A percentile compares a stretch with the other conserved stretches of the same genome.
These are phyloP conservation scores for Aureobasidium subglaciale DNA, from an alignment of 2,329 filamentous ascomycete genomes.

Conservation along the genomic window DNA sequence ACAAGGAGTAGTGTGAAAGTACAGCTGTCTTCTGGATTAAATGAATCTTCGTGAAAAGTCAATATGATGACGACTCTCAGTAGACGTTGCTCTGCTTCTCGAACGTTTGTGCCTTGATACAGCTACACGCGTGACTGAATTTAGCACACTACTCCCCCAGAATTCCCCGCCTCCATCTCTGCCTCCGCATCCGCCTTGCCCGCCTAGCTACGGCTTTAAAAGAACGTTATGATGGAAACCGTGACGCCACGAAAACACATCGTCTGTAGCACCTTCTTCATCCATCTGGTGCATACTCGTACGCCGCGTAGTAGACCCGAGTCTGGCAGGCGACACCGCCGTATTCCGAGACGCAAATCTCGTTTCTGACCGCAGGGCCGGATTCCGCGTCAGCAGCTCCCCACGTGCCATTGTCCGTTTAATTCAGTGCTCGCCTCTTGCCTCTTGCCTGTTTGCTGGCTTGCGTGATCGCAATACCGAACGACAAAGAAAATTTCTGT, in stretches of 20 bases:
- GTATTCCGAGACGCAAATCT: not conserved
- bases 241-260: slow-evolving; percentile 6
- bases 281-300: not conserved
- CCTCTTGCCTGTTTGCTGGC: not conserved
- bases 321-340: not conserved
- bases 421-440: not conserved
- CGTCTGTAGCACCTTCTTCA: slow-evolving; percentile 5
- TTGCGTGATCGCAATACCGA: not conserved
- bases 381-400: slow-evolving; percentile 3
- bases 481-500: not conserved
- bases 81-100: too few relatives aligned
- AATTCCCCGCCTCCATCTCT: not conserved
- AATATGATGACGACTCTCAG: too few relatives aligned
- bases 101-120: too few relatives aligned
- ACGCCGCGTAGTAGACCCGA: not conserved
- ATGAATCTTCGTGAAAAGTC: too few relatives aligned
- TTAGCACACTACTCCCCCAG: not conserved
- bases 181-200: too few relatives aligned
- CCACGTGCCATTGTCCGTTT: slow-evolving; percentile 4
- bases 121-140: too few relatives aligned
- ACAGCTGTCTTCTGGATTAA: too few relatives aligned
- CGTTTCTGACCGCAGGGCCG: not conserved
- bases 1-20: too few relatives aligned
- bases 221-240: not conserved
- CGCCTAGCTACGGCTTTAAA: slow-evolving; percentile 12